Base-by-base conservation (phyloP, 257 asterid genomes). In the Forsythia viridissima region DNA sequence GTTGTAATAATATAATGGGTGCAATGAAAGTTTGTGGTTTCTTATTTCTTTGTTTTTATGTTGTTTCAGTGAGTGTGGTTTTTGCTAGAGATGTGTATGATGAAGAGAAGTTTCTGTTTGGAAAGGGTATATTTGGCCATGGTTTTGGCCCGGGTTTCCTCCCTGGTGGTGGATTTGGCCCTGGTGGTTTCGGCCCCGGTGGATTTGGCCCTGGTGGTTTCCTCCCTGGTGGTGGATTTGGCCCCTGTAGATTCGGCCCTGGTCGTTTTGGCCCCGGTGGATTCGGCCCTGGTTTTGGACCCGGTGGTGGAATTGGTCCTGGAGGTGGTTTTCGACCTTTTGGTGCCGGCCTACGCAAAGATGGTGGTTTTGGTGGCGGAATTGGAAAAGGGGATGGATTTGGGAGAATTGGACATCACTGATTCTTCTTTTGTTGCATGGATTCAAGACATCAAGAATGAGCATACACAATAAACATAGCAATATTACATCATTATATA, bases 31-130 rank as follows among this genome's bases (percentile, higher is more conserved):
- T 71, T 41, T 70, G 79, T 39, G 52, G 83, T 39, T 15, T 86
- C 21, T 74, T 74, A 21, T 68, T 85, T 55, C 41, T 87, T 24
- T 86, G 86, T 70, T 79, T 89, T 66, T 72, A 82, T 82, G 75
- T 79, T 76, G 55, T 87, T 59, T 75, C 78, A 2, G 73, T 77
- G 66, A 84, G 84, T 83, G 81, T 71, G n/a, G 86, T 74, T 16
- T 13, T 72, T 15, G 85, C 82, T 0, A 85, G 90, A 79, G 55
- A 77, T 73, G 36, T 71, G 34, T 69, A 75, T 30, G 87, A 81
- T 68, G 85, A 81, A 0, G 80, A 79, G 63, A 75, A 82, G 77
- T 79, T 70, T 71, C 39, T 74, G 30, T 44, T 44, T 44, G 52
- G 79, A 15, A 36, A 20, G 3, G n/a, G 55, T 15, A 44, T 9